Conservation (phyloP, 2,329 filamentous ascomycete species). For the Dactylellina leptospora region DNA sequence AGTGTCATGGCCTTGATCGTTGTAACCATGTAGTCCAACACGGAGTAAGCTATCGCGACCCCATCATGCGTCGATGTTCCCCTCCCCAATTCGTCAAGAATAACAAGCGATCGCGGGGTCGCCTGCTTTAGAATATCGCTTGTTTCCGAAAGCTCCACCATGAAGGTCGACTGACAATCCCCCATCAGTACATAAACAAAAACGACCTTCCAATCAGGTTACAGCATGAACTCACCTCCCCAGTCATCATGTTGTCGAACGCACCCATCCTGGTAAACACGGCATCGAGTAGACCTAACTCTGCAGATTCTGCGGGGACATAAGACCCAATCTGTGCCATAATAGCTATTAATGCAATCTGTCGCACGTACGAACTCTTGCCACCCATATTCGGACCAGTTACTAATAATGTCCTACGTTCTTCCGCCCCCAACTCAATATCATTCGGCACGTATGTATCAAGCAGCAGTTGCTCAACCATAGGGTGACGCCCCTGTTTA, state of each 20-base stretch:
- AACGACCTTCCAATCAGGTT: background rate
- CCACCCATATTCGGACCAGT: conserved; percentile 99
- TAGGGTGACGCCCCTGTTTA: conserved; percentile 82
- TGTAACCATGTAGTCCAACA: conserved; percentile 82
- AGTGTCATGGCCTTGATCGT: conserved; percentile 80
- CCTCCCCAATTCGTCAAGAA: conserved; percentile 92
- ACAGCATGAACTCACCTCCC: conserved; percentile 65
- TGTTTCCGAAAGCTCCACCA: conserved; percentile 96
- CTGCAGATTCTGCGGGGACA: conserved; percentile 79
- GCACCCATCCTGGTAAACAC: conserved; percentile 97
- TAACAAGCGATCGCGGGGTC: conserved; percentile 82
- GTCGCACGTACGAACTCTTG: conserved; percentile 96
- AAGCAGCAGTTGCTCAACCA: conserved; percentile 89
- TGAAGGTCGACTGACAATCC: conserved; percentile 76
- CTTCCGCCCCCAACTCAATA: conserved; percentile 73
- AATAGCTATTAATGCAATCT: conserved; percentile 87
- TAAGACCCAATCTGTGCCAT: conserved; percentile 96
- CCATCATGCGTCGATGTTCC: conserved; percentile 96
- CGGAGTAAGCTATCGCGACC: conserved; percentile 91
- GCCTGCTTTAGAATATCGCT: conserved; percentile 89
- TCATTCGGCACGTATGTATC: conserved; percentile 91
- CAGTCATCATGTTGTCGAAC: conserved; percentile 92
- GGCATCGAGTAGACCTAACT: conserved; percentile 84
- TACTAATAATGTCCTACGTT: conserved; percentile 79
- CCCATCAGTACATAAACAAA: conserved; percentile 7